Base-by-base conservation (phyloP, 208 protist species). In the Wallacemonas sp. region DNA sequence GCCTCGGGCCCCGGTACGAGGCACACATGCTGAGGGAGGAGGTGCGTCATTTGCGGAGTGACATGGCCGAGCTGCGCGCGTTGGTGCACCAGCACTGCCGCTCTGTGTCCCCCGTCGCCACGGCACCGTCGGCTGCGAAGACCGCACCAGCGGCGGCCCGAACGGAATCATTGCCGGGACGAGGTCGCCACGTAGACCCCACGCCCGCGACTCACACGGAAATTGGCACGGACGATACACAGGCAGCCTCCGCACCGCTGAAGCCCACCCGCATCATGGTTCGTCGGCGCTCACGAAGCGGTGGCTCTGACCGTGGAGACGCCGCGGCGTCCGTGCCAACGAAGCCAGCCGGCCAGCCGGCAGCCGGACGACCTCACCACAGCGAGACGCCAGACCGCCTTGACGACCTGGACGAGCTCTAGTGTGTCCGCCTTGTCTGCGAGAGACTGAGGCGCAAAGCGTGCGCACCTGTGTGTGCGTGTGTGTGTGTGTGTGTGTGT, bases 61-160 rank as follows among this genome's bases (percentile, higher is more conserved):
- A 85, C 44, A 66, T 85, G 38, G 5, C 8, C 1, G 68, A 65
- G 33, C 68, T 85, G 37, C 76, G 63, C 3, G 36, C 53, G 29
- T 53, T 76, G 57, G 38, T 87, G 53, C 42, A 62, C 12, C 73
- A 82, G 67, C 42, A 29, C 38, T 57, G 50, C 50, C 30, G 15
- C 30, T 21, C 50, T 8, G 24, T 19, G 21, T 4, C 30, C 10
- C 10, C 50, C 4, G 50, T 0, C 15, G 8, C 41, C 9, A 46
- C 41, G 19, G 1, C 15, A 21, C 9, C 41, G 24, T 12, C 41
- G 10, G 9, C 24, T 10, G 12, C 30, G 6, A 55, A 8, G 26
- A 5, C 42, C 30, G 10, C 42, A 37, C 26, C 27, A 3, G n/a
- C 27, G n/a, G 29, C 38, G 6, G 29, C 38, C 37, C 21, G 26